phyloP scores from a whole-genome alignment of 2,329 filamentous ascomycete genomes.

The Colletotrichum cereale region DNA sequence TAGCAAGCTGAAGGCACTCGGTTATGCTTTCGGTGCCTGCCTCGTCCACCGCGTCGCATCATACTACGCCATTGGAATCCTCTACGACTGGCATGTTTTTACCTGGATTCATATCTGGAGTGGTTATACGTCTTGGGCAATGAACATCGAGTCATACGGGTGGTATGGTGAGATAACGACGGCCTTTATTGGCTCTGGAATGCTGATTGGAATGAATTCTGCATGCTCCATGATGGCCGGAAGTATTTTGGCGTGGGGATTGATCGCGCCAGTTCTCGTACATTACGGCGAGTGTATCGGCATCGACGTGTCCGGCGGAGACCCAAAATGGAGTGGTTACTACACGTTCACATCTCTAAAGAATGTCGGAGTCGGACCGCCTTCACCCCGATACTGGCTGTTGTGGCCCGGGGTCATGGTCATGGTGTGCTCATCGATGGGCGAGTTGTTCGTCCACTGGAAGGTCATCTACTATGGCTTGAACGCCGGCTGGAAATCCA shows the following conservation, averaged over 20 bases:
- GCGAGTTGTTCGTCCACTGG: conserved; percentile 57
- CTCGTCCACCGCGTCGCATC: conserved; percentile 67
- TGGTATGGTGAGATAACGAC: conserved; percentile 72
- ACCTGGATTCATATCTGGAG: conserved; percentile 68
- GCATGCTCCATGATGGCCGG: conserved; percentile 69
- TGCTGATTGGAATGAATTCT: conserved; percentile 66
- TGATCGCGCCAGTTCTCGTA: conserved; percentile 62
- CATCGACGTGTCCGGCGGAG: conserved; percentile 46
- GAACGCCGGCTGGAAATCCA: conserved; percentile 50
- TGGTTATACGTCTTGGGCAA: conserved; percentile 61
- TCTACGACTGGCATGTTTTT: conserved; percentile 70
- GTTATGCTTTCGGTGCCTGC: conserved; percentile 62
- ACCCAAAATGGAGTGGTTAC: conserved; percentile 47
- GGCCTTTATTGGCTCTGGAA: conserved; percentile 70
- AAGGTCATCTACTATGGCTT: conserved; percentile 52
- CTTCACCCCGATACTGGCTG: conserved; percentile 58
- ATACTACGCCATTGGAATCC: conserved; percentile 69
- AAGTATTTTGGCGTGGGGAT: conserved; percentile 65
- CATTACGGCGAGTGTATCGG: conserved; percentile 67
- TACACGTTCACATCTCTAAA: conserved; percentile 49
- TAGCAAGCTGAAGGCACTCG: conserved; percentile 68
- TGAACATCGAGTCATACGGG: conserved; percentile 70
- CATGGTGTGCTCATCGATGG: conserved; percentile 55
- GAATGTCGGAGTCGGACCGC: conserved; percentile 45
- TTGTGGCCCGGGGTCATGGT: conserved; percentile 60